Base-by-base conservation (phyloP, 805 yeast species). In the Wickerhamomyces silvicola region DNA sequence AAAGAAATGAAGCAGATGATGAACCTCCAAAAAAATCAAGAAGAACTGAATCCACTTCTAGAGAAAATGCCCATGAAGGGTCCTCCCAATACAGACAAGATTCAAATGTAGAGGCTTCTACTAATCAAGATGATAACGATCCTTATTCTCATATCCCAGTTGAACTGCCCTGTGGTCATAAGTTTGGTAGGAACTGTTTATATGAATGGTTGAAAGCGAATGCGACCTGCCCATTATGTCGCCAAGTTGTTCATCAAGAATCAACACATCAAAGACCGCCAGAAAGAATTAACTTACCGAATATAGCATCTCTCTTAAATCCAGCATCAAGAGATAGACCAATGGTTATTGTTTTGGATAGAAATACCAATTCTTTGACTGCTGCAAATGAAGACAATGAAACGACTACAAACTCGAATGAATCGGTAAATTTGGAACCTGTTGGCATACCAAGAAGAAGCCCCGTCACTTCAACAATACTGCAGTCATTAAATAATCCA, bases 121-220 rank as follows among this genome's bases (percentile, higher is more conserved):
- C 28, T 14, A 29, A 22, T 10, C 35, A 24, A 28, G 28, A 16
- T 22, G 19, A 28, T 31, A 28, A 31, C 27, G 42, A 34, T 8
- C 45, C 39, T n/a, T 69, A 61, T 42, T 48, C 52, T 6, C 97
- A 92, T 53, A 55, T 68, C 4, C 81, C 96, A 0, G 66, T 82
- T 1, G 62, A 70, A 36, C 65, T 90, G 70, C 92, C 95, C 0
- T 90, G 98, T 56, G 76, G 76, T 7, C 98, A 90, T 51, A 52
- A 77, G 0, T 90, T 92, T 63, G 97, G 98, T 6, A 69, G 78
- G 39, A 70, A 74, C n/a, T 90, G 98, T 61, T 62, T 87, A 16
- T 72, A 66, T 36, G 84, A 81, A 45, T 90, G 98, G 98, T 70
- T 90, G 31, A 71, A 69, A 38, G 60, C 72, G 16, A 78, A 81